These are phyloP conservation scores for Meira miltonrushii DNA, from an alignment of 1,284 basidiomycete species.

Conservation along the genomic window DNA sequence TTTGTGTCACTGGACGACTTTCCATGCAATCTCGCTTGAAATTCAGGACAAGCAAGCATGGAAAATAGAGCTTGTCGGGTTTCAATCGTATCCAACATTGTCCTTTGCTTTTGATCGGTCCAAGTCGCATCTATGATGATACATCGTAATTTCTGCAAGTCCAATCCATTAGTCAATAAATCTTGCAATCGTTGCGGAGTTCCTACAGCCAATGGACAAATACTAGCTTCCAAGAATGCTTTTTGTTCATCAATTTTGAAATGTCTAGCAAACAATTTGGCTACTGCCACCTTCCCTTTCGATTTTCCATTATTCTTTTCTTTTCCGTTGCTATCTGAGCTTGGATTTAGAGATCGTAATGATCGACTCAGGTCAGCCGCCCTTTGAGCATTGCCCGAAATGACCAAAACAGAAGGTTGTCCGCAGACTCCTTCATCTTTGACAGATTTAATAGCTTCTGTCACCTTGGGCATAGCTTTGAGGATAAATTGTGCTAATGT, in stretches of 20 bases:
- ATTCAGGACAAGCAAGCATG: slow-evolving; percentile 17
- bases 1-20: too few species aligned
- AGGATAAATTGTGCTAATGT: not conserved
- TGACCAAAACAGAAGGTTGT: slow-evolving; percentile 28
- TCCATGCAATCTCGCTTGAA: not conserved
- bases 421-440: slow-evolving; percentile 10
- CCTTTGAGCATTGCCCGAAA: slow-evolving; percentile 44
- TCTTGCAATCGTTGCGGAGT: slow-evolving; percentile 40
- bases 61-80: slow-evolving; percentile 39
- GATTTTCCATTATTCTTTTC: not conserved
- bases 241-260: slow-evolving; percentile 28
- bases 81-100: slow-evolving; percentile 41
- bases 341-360: slow-evolving; percentile 28
- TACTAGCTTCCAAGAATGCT: slow-evolving; percentile 32
- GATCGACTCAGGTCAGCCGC: slow-evolving; percentile 38
- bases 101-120: slow-evolving; percentile 41
- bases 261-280: slow-evolving; percentile 48
- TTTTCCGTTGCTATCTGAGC: not conserved
- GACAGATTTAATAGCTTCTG: not conserved
- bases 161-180: slow-evolving; percentile 26
- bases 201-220: slow-evolving; percentile 37
- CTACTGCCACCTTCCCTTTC: slow-evolving; percentile 24
- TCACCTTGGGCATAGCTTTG: not conserved
- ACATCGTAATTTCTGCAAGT: slow-evolving; percentile 25
- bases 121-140: slow-evolving; percentile 43